Base-by-base conservation (phyloP, 139 green algal species). In the Tetraselmis striata region DNA sequence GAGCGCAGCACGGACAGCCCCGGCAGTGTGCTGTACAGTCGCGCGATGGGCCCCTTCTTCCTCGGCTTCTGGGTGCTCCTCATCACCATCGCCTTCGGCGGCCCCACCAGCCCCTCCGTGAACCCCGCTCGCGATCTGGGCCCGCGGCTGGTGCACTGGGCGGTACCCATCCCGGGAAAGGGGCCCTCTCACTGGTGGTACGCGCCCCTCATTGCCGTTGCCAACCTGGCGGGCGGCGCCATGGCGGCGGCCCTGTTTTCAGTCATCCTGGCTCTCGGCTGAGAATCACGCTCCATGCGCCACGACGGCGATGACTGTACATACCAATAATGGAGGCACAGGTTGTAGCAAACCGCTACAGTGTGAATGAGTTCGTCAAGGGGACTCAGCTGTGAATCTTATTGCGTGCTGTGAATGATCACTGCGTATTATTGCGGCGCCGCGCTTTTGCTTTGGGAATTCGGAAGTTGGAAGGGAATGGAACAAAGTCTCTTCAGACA, bases 161-260 rank as follows among this genome's bases (percentile, higher is more conserved):
- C 92, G 26, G 82, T 93, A 76, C 90, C 90, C 29, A 93, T 94
- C 29, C 80, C 87, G 2, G 81, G 79, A 24, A 92, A 93, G 86
- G 85, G 85, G 25, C 25, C 31, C 59, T 86, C 79, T 2, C 86
- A 93, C 31, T 92, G 86, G 85, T 2, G 67, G 28, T 93, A 93
- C 59, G 83, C 80, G 1, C 45, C 45, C 5, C 45, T 67, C 45
- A 67, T 67, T 18, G 45, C 45, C 45, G 45, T 67, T 18, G 5
- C 45, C 45, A 67, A 67, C 18, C 5, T 67, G 11, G 45, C 45
- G 45, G 45, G 45, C 45, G 45, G 45, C 45, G 45, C 45, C 45
- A 67, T 67, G 45, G 45, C 45, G 45, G 45, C 45, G 45, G 11
- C 18, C 11, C 45, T 67, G 45, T 67, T 25, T 18, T 67, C 45